These are phyloP conservation scores for Pistacia vera DNA, from an alignment of 345 rosid species.

Conservation along the genomic window DNA sequence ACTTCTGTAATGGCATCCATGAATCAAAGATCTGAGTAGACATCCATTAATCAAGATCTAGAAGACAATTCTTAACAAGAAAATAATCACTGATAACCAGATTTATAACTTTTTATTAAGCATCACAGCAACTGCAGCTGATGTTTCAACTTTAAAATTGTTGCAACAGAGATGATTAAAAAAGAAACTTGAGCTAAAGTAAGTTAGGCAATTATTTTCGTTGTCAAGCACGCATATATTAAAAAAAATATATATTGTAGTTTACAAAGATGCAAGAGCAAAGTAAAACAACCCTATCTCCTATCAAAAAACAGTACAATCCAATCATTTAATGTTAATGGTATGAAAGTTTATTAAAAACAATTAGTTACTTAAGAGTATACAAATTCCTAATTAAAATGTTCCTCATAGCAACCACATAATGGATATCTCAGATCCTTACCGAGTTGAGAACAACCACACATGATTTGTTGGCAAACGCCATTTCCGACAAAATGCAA, in stretches of 20 bases:
- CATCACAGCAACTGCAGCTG: neutral
- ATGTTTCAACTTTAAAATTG: neutral
- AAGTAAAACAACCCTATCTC: too few relatives aligned
- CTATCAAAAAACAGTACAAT: neutral
- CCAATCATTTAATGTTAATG: too few relatives aligned
- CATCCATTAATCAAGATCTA: neutral
- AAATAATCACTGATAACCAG: neutral
- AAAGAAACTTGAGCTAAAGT: neutral
- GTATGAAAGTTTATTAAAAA: neutral
- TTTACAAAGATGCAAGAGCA: too few relatives aligned
- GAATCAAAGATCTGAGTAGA: too few relatives aligned
- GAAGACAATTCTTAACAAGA: neutral
- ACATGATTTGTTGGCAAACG: slow-evolving; percentile 89
- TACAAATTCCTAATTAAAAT: neutral
- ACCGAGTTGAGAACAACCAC: slow-evolving; percentile 97
- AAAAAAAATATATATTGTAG: too few relatives aligned
- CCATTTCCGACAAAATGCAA: slow-evolving; percentile 90
- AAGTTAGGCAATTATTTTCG: neutral
- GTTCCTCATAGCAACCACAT: neutral
- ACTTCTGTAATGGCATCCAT: too few relatives aligned
- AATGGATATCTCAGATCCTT: slow-evolving; percentile 22
- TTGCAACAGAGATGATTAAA: neutral
- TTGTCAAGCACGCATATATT: neutral
- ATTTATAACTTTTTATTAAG: too few relatives aligned
- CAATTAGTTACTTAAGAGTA: neutral